Evolutionary conservation across 495 filamentous ascomycete species (phyloP), one percentile per base, ranked within the genome.

Genomic region (Lasiosphaeria hispida): DNA sequence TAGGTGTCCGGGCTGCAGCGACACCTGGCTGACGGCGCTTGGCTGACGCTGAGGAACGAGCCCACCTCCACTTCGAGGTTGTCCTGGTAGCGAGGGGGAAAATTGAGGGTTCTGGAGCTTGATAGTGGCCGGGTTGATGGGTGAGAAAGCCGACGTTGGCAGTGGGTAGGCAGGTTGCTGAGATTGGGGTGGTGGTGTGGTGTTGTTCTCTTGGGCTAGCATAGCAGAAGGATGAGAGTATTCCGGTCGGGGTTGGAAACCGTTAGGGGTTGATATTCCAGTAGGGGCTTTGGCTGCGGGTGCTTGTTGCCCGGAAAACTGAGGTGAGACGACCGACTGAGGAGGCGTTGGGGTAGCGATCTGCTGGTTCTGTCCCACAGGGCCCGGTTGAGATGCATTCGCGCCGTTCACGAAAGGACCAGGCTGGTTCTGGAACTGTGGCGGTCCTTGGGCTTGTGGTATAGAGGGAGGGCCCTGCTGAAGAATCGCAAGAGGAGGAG

Each of bases 21-120:
- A 69, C 35, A 64, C 54, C 40, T 64, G 62, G 62, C 67, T 67
- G 4, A 63, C 62, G 4, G 60, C 62, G 53, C 67, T 69, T 10
- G 50, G 17, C 14, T 69, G 67, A 6, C 67, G 62, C 53, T 61
- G 62, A 4, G 64, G 62, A 8, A 57, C 40, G 8, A 62, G 48
- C 10, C 53, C 57, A 1, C 5, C 23, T 30, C 18, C 38, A 17
- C 41, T 50, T 9, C 13, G 10, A 14, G 59, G 15, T 11, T 47
- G 52, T 4, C 23, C 23, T 10, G 43, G 19, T 13, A 44, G 55
- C 11, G 33, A 49, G 3, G 45, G 43, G 4, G 63, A 41, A 5
- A 55, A 55, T 4, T 58, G 50, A 7, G 62, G 48, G 51, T 63
- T 64, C 0, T 51, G 48, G 30, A 43, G 14, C 7, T 53, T 53